Evolutionary conservation across 1,284 basidiomycete species (phyloP).

Genomic region (Meripilus lineatus): DNA sequence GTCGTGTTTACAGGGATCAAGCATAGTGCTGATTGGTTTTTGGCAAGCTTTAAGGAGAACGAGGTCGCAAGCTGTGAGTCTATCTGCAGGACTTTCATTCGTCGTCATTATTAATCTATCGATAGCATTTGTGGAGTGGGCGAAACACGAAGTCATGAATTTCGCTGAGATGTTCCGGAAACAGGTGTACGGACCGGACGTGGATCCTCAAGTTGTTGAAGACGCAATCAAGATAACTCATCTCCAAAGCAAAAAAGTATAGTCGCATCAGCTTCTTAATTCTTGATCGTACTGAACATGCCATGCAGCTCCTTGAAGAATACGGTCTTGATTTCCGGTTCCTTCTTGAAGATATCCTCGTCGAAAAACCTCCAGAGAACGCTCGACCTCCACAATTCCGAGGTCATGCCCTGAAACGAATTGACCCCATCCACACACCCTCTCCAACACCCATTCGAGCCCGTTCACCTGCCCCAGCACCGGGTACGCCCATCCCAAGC

Average conservation of each 20-base stretch:
- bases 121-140: conserved; percentile 92
- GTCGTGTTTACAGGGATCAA: conserved; percentile 89
- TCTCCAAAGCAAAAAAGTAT: conserved; percentile 76
- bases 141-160: conserved; percentile 78
- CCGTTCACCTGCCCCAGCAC: conserved; percentile 25
- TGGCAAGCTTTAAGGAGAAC: conserved; percentile 93
- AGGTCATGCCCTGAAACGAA: conserved; percentile 23
- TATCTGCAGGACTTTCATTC: conserved; percentile 1
- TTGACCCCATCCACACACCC: conserved; percentile 26
- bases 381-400: conserved; percentile 31
- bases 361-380: conserved; percentile 40
- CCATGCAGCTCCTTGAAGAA: conserved; percentile 76
- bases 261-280: conserved; percentile 13
- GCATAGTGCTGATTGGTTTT: conserved; percentile 97
- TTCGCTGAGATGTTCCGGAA: conserved; percentile 86
- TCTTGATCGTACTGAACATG: conserved; percentile 1
- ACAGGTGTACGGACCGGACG: conserved; percentile 86
- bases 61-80: conserved; percentile 84
- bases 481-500: conserved; percentile 14
- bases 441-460: conserved; percentile 23
- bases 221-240: conserved; percentile 76
- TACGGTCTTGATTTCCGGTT: conserved; percentile 91
- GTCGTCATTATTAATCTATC: conserved; percentile 3
- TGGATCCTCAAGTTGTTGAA: conserved; percentile 62
- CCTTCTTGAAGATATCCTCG: conserved; percentile 68